A percentile compares a stretch with the other conserved stretches of the same genome.
phyloP scores from a whole-genome alignment of 139 green algal genomes.

The Penium margaritaceum region DNA sequence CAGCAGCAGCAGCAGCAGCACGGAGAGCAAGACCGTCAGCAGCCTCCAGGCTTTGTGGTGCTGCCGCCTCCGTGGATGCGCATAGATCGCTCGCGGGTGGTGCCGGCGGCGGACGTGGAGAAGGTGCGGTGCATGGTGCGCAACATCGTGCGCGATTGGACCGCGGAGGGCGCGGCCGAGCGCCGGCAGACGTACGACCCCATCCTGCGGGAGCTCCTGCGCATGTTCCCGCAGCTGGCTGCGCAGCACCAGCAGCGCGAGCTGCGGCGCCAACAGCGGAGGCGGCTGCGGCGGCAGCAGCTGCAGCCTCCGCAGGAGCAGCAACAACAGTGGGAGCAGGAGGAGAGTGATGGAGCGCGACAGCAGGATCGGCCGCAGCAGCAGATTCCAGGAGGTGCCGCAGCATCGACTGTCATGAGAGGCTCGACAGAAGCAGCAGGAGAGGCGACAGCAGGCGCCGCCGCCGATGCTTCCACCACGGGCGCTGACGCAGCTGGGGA shows the following conservation, averaged over 20 bases:
- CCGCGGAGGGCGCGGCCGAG: conserved; percentile 26
- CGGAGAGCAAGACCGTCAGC: conserved; percentile 7
- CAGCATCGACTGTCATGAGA: too few species aligned
- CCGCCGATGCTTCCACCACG: too few species aligned
- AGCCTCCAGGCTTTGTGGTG: background rate
- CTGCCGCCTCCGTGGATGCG: background rate
- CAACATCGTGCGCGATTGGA: conserved; percentile 45
- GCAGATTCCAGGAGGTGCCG: too few species aligned
- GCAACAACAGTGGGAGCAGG: background rate
- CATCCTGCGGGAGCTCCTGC: conserved; percentile 35
- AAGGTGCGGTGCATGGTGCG: conserved; percentile 43
- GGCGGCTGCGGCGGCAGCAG: background rate
- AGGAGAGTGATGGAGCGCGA: background rate
- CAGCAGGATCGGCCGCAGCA: conserved; percentile 5
- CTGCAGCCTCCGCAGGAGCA: background rate
- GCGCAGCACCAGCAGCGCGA: background rate
- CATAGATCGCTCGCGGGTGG: background rate
- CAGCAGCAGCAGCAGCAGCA: background rate
- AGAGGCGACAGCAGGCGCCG: too few species aligned
- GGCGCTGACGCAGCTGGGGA: too few species aligned
- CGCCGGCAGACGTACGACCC: conserved; percentile 32
- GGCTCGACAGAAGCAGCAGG: too few species aligned
- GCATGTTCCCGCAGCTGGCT: conserved; percentile 33
- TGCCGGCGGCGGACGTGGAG: conserved; percentile 31
- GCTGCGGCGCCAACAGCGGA: background rate